Evolutionary conservation across 108 stramenopile genomes (phyloP).

Genomic region (Aurantiochytrium sp.): DNA sequence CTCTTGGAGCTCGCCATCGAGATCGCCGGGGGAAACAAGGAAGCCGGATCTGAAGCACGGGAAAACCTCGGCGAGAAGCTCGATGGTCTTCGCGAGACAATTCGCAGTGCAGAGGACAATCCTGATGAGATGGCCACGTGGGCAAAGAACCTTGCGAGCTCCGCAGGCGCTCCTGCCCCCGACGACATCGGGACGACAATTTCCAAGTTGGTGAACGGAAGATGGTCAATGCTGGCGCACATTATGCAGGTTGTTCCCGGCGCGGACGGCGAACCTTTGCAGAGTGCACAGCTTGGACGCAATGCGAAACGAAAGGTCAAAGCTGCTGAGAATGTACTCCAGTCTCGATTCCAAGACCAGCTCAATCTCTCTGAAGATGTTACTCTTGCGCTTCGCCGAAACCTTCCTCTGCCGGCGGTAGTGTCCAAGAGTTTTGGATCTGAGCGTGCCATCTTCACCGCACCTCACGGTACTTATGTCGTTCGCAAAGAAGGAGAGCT

Average conservation of each 20-base stretch:
- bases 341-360: background rate
- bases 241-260: background rate
- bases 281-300: background rate
- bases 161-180: background rate
- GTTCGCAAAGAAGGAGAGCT: background rate
- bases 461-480: background rate
- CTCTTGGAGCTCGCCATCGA: background rate
- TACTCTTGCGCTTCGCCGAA: background rate
- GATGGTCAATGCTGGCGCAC: background rate
- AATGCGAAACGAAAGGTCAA: background rate
- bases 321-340: background rate
- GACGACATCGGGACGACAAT: too few species aligned
- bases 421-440: background rate
- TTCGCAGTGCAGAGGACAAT: background rate
- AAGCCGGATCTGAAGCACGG: background rate
- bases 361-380: background rate
- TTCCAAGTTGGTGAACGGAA: background rate
- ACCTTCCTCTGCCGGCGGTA: background rate
- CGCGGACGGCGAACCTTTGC: background rate
- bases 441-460: background rate
- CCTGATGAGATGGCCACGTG: background rate
- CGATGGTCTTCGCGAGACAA: background rate
- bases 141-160: background rate
- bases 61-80: background rate
- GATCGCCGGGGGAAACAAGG: background rate